Percentiles rank a stretch among this genome's conserved stretches.
These are phyloP conservation scores for Adiantum capillusveneris DNA, from an alignment of 75 land plant genomes.

Conservation along the genomic window DNA sequence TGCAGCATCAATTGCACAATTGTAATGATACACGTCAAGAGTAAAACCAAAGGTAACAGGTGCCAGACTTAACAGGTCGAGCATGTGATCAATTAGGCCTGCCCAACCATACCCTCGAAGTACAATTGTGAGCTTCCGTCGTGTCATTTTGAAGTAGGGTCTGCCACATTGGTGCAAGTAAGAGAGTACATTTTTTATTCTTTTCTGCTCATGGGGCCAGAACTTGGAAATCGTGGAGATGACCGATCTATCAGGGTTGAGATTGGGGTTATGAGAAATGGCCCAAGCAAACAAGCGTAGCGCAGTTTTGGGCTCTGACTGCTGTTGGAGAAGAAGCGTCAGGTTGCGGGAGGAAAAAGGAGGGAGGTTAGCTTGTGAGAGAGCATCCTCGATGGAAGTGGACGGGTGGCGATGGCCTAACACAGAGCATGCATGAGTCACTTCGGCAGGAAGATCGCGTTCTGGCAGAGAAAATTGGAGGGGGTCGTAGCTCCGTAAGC, in stretches of 20 bases:
- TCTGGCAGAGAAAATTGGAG: neutral
- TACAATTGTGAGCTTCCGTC: neutral
- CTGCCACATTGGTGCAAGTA: neutral
- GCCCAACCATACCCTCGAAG: constrained; percentile 8
- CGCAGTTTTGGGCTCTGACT: constrained; percentile 1
- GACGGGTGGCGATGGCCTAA: constrained; percentile 7
- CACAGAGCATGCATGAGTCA: neutral
- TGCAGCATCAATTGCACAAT: constrained; percentile 4
- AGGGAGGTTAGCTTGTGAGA: neutral
- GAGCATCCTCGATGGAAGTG: constrained; percentile 4
- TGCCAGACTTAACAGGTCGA: neutral
- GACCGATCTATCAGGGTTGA: constrained; percentile 5
- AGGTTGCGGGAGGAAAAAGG: constrained; percentile 2
- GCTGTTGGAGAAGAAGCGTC: neutral
- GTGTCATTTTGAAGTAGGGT: neutral
- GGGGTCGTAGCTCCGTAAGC: neutral
- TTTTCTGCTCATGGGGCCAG: neutral
- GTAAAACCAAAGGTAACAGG: neutral
- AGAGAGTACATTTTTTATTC: neutral
- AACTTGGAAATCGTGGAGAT: neutral
- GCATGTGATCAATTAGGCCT: neutral
- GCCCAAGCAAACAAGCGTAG: constrained; percentile 6
- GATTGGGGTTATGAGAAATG: neutral
- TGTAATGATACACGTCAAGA: neutral
- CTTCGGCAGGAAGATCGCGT: neutral